Evolutionary conservation across 2,329 filamentous ascomycete genomes (phyloP), one percentile per base, ranked within the genome.

Genomic region (Madurella fahalii): DNA sequence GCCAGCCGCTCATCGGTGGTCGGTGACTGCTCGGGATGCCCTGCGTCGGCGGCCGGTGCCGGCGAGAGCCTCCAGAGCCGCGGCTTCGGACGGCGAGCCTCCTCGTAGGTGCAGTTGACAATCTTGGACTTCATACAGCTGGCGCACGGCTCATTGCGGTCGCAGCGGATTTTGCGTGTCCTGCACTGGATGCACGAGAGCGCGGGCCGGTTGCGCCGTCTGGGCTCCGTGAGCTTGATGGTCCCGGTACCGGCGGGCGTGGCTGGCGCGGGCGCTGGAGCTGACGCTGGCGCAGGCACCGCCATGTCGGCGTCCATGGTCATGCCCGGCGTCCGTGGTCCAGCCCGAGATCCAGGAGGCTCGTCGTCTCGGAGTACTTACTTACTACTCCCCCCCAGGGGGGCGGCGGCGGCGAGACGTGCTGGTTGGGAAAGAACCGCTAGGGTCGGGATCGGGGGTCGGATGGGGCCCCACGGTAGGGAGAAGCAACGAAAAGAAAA

Each of bases 111-210:
- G 62, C 84, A 86, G 17, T 72, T 72, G 5, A 75, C 72, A 40
- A 77, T 79, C 59, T 76, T 77, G 18, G 80, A 79, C 58, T 78
- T 77, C n/a, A 78, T 56, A 62, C 84, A 86, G 54, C 83, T 82
- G 56, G 72, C 75, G 62, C 83, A 86, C 1, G 84, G 84, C 7
- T 70, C 67, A 55, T 77, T 77, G 47, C 80, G 78, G 63, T 86
- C 79, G 63, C 83, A 86, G 45, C 77, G 75, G 55, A 86, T 79
- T 66, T 86, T 87, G 40, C 82, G 79, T 52, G 70, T 76, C 42
- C 83, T 74, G 62, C 84, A 86, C 41, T 81, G 72, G 59, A 75
- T 70, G 64, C 82, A 85, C 1, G 82, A 81, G 32, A 77, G 67
- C 2, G 74, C 68, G 34, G 71, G 72, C 16, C 71, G 67, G 49